Percentiles rank a stretch among this genome's conserved stretches.
Conservation (phyloP, 352 stramenopile species). For the Globisporangium heterothallicum region DNA sequence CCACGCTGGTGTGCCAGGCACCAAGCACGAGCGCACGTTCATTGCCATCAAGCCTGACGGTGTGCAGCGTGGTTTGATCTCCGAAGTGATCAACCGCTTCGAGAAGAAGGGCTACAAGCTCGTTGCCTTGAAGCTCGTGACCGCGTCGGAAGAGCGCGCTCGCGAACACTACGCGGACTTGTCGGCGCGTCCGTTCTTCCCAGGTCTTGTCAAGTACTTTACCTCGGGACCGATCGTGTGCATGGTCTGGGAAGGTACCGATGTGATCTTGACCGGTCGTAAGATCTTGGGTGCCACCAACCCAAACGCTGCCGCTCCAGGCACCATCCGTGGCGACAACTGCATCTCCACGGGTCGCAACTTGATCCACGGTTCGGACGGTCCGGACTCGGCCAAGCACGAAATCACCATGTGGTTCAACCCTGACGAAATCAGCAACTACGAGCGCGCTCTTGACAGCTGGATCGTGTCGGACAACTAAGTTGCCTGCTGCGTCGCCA, state of each 20-base stretch:
- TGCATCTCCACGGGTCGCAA: conserved; percentile 90
- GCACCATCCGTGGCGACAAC: conserved; percentile 93
- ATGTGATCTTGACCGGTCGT: conserved; percentile 92
- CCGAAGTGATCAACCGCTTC: conserved; percentile 93
- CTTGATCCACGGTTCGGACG: conserved; percentile 92
- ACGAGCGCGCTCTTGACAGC: conserved; percentile 77
- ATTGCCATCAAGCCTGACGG: conserved; percentile 94
- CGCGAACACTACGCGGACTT: conserved; percentile 93
- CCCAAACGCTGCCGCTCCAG: conserved; percentile 90
- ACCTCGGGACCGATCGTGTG: conserved; percentile 93
- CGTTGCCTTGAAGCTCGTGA: conserved; percentile 93
- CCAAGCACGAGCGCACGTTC: conserved; percentile 92
- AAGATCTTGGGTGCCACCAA: conserved; percentile 96
- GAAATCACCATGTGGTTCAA: conserved; percentile 94
- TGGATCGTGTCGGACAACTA: conserved; percentile 90
- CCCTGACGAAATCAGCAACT: conserved; percentile 89
- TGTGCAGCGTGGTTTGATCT: conserved; percentile 91
- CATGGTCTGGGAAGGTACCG: conserved; percentile 93
- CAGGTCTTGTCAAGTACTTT: conserved; percentile 89
- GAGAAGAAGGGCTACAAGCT: conserved; percentile 96
- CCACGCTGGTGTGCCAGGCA: conserved; percentile 84
- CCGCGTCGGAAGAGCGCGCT: conserved; percentile 86
- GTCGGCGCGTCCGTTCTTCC: conserved; percentile 89
- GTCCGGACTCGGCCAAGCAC: conserved; percentile 87
- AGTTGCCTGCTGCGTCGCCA: conserved; percentile 2